Evolutionary conservation across 2,329 filamentous ascomycete species (phyloP), one percentile per base, ranked within the genome.

Genomic region (Cladophialophora carrionii): DNA sequence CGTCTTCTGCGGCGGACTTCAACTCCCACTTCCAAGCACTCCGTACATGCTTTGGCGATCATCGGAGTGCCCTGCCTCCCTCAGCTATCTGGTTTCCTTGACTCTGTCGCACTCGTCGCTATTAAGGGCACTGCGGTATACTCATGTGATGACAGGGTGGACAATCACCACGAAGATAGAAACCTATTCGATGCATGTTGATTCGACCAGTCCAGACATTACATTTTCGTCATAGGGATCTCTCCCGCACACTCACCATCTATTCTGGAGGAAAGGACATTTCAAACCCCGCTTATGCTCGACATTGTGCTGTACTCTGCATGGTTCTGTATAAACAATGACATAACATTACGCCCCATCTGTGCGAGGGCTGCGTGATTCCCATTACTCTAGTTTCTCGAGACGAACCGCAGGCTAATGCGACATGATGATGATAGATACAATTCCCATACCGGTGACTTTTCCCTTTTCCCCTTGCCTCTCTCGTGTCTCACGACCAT

Each of bases 201-300:
- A 29, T 6, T 9, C 46, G 56, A 58, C 49, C 56, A 58, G 37
- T 52, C 52, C 57, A n/a, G n/a, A n/a, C n/a, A 51, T 32, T 60
- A 29, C 41, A n/a, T 37, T 60, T 34, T 60, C 57, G 1, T 60
- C 52, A 46, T 60, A 46, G 57, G 46, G 57, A 60, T 41, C 48
- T 60, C 57, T 22, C 9, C n/a, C n/a, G n/a, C n/a, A 4, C 14
- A 55, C 52, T 29, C 52, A 31, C 34, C 29, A n/a, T 55, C 31
- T 55, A 55, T 20, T 8, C 17, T 43, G 2, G 37, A 43, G 4
- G 6, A 43, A n/a, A 43, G 17, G 14, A 17, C 26, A 29, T 29
- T 41, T 41, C 37, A 43, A 20, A n/a, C 1, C 37, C 37, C 14
- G 26, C 26, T 14, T 43, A 43, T 43, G 37, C 37, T 43, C 14